A percentile compares a stretch with the other conserved stretches of the same genome.
Evolutionary conservation across 164 flowering plant genomes (phyloP).

Genomic region (Stephania cephalantha): DNA sequence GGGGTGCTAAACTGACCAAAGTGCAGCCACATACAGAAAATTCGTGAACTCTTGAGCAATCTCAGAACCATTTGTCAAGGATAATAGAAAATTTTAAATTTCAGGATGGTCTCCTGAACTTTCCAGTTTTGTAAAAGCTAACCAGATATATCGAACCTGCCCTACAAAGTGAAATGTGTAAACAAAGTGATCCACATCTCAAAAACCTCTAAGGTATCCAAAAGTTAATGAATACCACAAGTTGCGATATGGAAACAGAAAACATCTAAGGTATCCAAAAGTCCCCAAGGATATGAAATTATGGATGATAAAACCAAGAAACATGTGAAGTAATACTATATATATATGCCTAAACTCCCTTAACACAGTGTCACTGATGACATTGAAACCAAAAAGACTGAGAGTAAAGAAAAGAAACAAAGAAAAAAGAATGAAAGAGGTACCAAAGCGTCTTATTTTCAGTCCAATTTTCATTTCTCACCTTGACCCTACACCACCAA

Average conservation of each 20-base stretch:
- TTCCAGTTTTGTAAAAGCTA: no score
- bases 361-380: background rate
- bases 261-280: background rate
- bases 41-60: no score
- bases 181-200: no score
- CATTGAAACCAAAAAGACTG: background rate
- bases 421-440: background rate
- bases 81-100: no score
- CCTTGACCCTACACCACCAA: conserved; percentile 99
- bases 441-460: background rate
- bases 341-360: background rate
- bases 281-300: background rate
- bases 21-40: no score
- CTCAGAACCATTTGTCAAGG: no score
- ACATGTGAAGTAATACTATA: background rate
- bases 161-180: no score
- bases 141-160: no score
- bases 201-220: no score
- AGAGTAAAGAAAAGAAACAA: background rate
- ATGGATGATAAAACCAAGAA: background rate
- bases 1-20: no score
- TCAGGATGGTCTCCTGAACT: no score
- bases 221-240: background rate
- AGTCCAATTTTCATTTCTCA: conserved; percentile 18
- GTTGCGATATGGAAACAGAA: background rate